Evolutionary conservation across 2,329 filamentous ascomycete species (phyloP).

Genomic region (Teratosphaeria epicoccoides): DNA sequence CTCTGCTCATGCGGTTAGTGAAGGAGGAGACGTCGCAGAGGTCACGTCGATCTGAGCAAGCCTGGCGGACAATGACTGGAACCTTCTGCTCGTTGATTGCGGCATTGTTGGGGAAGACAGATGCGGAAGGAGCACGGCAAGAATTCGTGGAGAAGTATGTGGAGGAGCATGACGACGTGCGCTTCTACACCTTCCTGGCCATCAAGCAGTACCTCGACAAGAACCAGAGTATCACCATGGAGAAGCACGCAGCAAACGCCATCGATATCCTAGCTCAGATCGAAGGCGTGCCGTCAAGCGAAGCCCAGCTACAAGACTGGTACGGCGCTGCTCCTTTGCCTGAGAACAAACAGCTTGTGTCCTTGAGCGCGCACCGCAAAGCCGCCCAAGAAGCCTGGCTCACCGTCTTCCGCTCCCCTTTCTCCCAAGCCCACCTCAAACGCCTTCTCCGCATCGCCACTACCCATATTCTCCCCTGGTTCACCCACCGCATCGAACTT

Average conservation of each 20-base stretch:
- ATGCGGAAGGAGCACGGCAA: slow-evolving; percentile 50
- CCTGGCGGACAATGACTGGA: slow-evolving; percentile 50
- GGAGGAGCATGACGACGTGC: slow-evolving; percentile 70
- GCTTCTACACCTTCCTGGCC: slow-evolving; percentile 68
- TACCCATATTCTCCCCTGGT: slow-evolving; percentile 76
- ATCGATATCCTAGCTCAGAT: slow-evolving; percentile 56
- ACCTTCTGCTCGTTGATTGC: slow-evolving; percentile 57
- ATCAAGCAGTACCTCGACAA: slow-evolving; percentile 46
- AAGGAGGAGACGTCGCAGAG: slow-evolving; percentile 63
- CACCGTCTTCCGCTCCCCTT: slow-evolving; percentile 56
- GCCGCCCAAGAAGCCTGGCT: slow-evolving; percentile 82
- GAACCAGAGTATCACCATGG: slow-evolving; percentile 6
- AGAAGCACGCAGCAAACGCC: slow-evolving; percentile 41
- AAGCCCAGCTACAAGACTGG: slow-evolving; percentile 57
- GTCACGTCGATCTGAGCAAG: slow-evolving; percentile 40
- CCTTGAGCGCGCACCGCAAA: slow-evolving; percentile 61
- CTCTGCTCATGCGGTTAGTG: slow-evolving; percentile 70
- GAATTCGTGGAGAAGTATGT: slow-evolving; percentile 71
- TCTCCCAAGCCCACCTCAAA: slow-evolving; percentile 68
- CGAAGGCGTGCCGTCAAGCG: slow-evolving; percentile 58
- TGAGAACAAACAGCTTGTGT: slow-evolving; percentile 45
- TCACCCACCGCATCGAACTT: slow-evolving; percentile 66
- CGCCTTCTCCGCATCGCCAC: slow-evolving; percentile 64
- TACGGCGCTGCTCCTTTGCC: slow-evolving; percentile 49
- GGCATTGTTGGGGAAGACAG: slow-evolving; percentile 48